Evolutionary conservation across 108 stramenopile genomes (phyloP).

Genomic region (Bacterosira constricta): DNA sequence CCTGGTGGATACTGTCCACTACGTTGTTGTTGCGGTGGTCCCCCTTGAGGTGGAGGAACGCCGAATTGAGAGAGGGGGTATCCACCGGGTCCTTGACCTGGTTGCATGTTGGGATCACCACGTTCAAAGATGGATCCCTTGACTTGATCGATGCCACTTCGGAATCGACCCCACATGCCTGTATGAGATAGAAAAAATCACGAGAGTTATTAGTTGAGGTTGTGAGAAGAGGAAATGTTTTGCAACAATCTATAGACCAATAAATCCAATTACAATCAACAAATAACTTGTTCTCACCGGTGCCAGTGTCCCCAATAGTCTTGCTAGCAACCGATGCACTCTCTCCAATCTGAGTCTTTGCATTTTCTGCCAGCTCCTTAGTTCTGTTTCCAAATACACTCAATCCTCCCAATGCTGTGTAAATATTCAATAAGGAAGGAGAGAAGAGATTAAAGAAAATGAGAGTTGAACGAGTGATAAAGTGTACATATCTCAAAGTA

Average conservation of each 20-base stretch:
- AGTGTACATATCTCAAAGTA: too few species aligned
- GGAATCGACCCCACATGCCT: constrained; percentile 45
- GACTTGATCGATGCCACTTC: constrained; percentile 43
- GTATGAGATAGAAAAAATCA: background rate
- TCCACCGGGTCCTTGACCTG: constrained; percentile 24
- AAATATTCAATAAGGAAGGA: too few species aligned
- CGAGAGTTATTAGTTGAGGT: too few species aligned
- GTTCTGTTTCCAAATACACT: constrained; percentile 44
- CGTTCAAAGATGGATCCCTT: constrained; percentile 50
- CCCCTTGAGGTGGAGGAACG: constrained; percentile 42
- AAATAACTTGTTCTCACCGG: too few species aligned
- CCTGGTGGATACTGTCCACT: constrained; percentile 33
- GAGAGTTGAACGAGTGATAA: too few species aligned
- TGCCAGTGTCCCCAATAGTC: constrained; percentile 48
- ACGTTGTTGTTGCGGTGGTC: constrained; percentile 11
- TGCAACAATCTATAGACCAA: too few species aligned
- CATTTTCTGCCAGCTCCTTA: constrained; percentile 47
- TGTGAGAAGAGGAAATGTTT: background rate
- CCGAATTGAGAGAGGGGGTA: constrained; percentile 49
- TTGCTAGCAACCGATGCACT: constrained; percentile 44
- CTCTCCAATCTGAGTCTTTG: constrained; percentile 45
- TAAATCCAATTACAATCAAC: too few species aligned
- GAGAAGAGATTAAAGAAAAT: background rate
- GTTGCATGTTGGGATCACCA: constrained; percentile 21
- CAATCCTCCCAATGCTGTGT: constrained; percentile 40